Evolutionary conservation across 495 filamentous ascomycete species (phyloP), one percentile per base, ranked within the genome.

Genomic region (Hypoxylon cercidicola): DNA sequence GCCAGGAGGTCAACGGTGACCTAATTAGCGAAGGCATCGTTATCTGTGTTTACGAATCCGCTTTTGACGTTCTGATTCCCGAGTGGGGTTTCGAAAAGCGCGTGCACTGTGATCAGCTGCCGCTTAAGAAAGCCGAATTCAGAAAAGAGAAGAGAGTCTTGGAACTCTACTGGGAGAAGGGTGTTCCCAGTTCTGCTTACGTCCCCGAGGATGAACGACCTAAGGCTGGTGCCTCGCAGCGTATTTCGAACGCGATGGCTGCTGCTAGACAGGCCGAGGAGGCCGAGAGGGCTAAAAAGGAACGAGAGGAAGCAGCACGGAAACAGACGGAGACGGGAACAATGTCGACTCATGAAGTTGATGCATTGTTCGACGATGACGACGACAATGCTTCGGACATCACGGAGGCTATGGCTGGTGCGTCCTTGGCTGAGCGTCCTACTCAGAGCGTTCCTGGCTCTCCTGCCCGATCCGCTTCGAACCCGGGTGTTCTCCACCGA

Each of bases 151-250:
- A 92, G 76, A 87, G 95, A 56, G 85, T 97, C 25, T 81, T 99
- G 48, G 95, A 99, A 76, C 85, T 99, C 4, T 98, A 97, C 81
- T 99, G 95, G 95, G 95, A 99, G 87, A 99, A 98, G 84, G 95
- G 95, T 54, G 92, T 97, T 21, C 93, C 94, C 20, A 97, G 94
- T 19, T 97, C 93, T 21, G 91, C 93, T 12, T 99, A 97, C 67
- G 89, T 98, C 56, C 96, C 95, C 6, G 95, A 99, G 71, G 95
- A 99, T 75, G 95, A 99, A 77, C 89, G 93, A 43, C 93, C 94
- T 34, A 93, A 93, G 81, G 87, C 91, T 19, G 85, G 82, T 53
- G 82, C 85, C 12, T 85, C 85, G 40, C 82, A 85, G 64, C 83
- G 89, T 41, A 85, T 87, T 39, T 88, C 87, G 32, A 90, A 90